Evolutionary conservation across 225 moss, liverwort and hornwort species (phyloP).

Genomic region (Physcomitrium patens): DNA sequence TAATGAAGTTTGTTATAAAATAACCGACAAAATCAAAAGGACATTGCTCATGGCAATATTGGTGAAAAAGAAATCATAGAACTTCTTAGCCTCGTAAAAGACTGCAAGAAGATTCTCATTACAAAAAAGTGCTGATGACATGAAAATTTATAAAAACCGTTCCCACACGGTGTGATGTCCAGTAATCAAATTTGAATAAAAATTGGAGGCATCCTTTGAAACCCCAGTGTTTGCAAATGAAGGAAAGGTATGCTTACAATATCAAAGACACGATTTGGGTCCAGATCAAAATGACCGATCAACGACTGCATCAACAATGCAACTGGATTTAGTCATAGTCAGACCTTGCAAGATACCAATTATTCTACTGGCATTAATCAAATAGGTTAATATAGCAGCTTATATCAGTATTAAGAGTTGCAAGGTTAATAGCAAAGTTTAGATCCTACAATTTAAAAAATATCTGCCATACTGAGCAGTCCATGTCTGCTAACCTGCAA

Average conservation of each 20-base stretch:
- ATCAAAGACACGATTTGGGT: conserved; percentile 99
- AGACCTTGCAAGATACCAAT: conserved; percentile 1
- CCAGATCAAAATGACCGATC: conserved; percentile 97
- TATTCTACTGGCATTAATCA: conserved; percentile 2
- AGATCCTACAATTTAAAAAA: conserved; percentile 5
- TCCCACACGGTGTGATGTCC: conserved; percentile 22
- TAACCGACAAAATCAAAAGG: conserved; percentile 12
- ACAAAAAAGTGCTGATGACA: conserved; percentile 12
- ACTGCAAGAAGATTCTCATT: conserved; percentile 17
- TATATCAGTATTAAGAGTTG: not conserved
- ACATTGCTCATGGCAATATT: conserved; percentile 13
- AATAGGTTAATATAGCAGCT: conserved; percentile 18
- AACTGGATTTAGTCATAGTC: conserved; percentile 26
- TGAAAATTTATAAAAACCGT: conserved; percentile 10
- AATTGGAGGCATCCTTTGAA: conserved; percentile 13
- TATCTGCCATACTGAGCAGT: conserved; percentile 5
- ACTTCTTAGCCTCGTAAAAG: not conserved
- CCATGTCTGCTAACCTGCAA: conserved; percentile 20
- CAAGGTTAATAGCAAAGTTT: not conserved
- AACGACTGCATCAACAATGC: conserved; percentile 73
- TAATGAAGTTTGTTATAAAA: not conserved
- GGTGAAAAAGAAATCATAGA: conserved; percentile 1
- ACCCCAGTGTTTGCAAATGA: conserved; percentile 13
- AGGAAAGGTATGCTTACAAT: conserved; percentile 69
- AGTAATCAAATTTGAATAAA: not conserved